phyloP scores from a whole-genome alignment of 768 basidiomycete species.

The Suillus paluster region DNA sequence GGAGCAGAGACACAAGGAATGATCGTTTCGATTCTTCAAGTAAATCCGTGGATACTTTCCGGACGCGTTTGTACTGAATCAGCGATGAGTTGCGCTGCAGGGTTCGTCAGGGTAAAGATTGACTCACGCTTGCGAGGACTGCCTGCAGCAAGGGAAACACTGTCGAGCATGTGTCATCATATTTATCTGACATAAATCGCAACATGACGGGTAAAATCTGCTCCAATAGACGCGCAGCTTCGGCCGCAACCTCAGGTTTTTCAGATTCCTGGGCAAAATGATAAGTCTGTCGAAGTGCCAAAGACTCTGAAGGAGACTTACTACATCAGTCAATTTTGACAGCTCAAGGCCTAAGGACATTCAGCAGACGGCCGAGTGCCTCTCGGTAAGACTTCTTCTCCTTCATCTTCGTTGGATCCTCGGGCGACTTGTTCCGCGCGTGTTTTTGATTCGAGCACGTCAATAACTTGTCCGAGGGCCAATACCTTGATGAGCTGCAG shows the following conservation, averaged over 20 bases:
- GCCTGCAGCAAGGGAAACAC: conserved; percentile 81
- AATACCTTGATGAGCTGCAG: conserved; percentile 89
- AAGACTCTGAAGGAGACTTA: conserved; percentile 30
- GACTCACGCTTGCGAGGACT: conserved; percentile 71
- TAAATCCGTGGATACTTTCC: conserved; percentile 63
- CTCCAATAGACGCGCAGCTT: conserved; percentile 65
- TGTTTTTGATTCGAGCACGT: conserved; percentile 79
- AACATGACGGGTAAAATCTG: conserved; percentile 82
- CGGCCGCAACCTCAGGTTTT: conserved; percentile 60
- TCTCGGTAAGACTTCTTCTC: conserved; percentile 89
- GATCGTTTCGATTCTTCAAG: conserved; percentile 68
- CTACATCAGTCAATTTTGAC: conserved; percentile 77
- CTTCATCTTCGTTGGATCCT: conserved; percentile 79
- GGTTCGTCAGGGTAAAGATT: not conserved
- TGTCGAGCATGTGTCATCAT: conserved; percentile 87
- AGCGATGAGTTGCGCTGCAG: conserved; percentile 10
- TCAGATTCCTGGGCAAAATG: conserved; percentile 53
- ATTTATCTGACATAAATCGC: conserved; percentile 87
- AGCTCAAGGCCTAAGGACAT: conserved; percentile 83
- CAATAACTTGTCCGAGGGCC: conserved; percentile 81
- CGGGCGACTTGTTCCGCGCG: conserved; percentile 66
- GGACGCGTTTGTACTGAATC: conserved; percentile 78
- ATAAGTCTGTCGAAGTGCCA: conserved; percentile 9
- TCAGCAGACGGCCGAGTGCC: conserved; percentile 82
- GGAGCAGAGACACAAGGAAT: conserved; percentile 79